Percentiles rank a stretch among this genome's conserved stretches.
These are phyloP conservation scores for Pelargonium australe DNA, from an alignment of 441 rosid species.

Conservation along the genomic window DNA sequence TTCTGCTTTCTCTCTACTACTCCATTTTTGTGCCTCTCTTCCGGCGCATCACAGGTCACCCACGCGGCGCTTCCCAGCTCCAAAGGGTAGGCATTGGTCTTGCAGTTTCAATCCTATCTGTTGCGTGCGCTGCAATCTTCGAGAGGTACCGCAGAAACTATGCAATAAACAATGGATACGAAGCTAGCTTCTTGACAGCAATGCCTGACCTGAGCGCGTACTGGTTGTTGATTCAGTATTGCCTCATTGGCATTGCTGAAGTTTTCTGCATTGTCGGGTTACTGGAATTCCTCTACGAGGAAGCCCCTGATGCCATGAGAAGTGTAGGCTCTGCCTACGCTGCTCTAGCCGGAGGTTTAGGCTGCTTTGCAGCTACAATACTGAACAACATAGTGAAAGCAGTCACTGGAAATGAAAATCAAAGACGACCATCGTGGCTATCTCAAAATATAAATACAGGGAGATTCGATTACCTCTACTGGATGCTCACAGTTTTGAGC, in stretches of 20 bases:
- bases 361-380: conserved; percentile 70
- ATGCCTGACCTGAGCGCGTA: conserved; percentile 71
- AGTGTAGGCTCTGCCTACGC: conserved; percentile 92
- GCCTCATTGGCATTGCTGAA: conserved; percentile 86
- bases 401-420: conserved; percentile 40
- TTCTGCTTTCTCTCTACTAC: conserved; percentile 68
- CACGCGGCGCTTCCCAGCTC: conserved; percentile 93
- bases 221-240: conserved; percentile 85
- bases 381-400: conserved; percentile 68
- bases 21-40: conserved; percentile 63
- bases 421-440: conserved; percentile 52
- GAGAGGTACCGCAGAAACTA: conserved; percentile 74
- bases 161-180: conserved; percentile 54
- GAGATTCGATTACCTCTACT: conserved; percentile 68
- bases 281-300: conserved; percentile 80
- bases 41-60: conserved; percentile 69
- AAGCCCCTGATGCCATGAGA: conserved; percentile 97
- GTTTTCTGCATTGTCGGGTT: conserved; percentile 78
- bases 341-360: conserved; percentile 81
- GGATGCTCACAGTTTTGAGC: conserved; percentile 64
- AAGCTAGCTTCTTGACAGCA: conserved; percentile 46
- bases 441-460: conserved; percentile 78
- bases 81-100: conserved; percentile 88
- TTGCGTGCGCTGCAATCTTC: conserved; percentile 66
- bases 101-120: conserved; percentile 59